These are phyloP conservation scores for Porcisia deanei DNA, from an alignment of 208 protist species.

Conservation along the genomic window DNA sequence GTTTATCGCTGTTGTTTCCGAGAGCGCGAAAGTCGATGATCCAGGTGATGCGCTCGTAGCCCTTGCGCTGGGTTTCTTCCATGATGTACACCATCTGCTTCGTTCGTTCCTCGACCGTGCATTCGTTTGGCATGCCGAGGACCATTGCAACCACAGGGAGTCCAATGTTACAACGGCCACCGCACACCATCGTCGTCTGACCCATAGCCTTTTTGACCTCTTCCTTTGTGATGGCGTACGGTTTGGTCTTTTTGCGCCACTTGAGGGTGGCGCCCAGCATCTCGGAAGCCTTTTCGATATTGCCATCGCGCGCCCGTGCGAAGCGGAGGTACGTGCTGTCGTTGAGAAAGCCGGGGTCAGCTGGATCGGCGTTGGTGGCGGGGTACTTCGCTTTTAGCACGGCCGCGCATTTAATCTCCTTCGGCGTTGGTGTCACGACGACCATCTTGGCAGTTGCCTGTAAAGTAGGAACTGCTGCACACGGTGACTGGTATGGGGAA, in stretches of 20 bases:
- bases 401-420: constrained; percentile 47
- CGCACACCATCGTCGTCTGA: constrained; percentile 43
- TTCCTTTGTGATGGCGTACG: constrained; percentile 44
- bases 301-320: constrained; percentile 43
- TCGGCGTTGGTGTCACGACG: constrained; percentile 19
- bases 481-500: too few species aligned
- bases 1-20: constrained; percentile 51
- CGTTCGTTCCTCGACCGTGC: constrained; percentile 44
- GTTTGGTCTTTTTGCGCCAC: constrained; percentile 56
- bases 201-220: constrained; percentile 45
- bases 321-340: constrained; percentile 70
- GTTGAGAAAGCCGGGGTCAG: constrained; percentile 50
- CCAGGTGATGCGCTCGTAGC: constrained; percentile 69
- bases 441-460: constrained; percentile 9
- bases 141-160: constrained; percentile 62
- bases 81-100: constrained; percentile 69
- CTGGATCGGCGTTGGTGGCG: constrained; percentile 19
- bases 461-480: background rate
- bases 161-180: constrained; percentile 40
- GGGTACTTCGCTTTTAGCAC: constrained; percentile 42
- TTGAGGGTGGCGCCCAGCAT: constrained; percentile 47
- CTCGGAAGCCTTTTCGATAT: constrained; percentile 41
- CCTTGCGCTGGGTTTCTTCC: constrained; percentile 54
- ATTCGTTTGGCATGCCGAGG: constrained; percentile 52
- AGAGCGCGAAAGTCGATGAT: constrained; percentile 70